Evolutionary conservation across 2,329 filamentous ascomycete species (phyloP).

Genomic region (Trichoderma simmonsii): DNA sequence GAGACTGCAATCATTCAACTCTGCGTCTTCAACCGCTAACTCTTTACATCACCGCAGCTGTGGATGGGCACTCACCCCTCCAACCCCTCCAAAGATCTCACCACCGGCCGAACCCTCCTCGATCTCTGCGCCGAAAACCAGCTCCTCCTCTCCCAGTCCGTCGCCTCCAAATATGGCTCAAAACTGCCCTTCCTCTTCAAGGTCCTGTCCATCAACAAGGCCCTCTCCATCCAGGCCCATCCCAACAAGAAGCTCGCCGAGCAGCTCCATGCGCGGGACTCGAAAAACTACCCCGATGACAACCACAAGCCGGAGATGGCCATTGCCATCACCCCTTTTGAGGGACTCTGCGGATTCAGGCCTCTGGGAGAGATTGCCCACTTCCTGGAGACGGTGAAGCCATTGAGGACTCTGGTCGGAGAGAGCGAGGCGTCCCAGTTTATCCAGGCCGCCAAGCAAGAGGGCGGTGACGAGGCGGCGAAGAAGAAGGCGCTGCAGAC

Average conservation of each 20-base stretch:
- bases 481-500: slow-evolving; percentile 79
- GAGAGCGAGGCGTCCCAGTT: slow-evolving; percentile 59
- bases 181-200: slow-evolving; percentile 98
- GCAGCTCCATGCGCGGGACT: slow-evolving; percentile 77
- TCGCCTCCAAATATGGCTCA: slow-evolving; percentile 70
- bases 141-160: slow-evolving; percentile 69
- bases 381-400: slow-evolving; percentile 61
- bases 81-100: slow-evolving; percentile 85
- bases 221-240: slow-evolving; percentile 94
- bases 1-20: background rate
- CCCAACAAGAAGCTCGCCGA: slow-evolving; percentile 91
- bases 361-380: slow-evolving; percentile 82
- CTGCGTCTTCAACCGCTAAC: background rate
- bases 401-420: slow-evolving; percentile 65
- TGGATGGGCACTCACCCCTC: slow-evolving; percentile 99
- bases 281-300: slow-evolving; percentile 96
- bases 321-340: slow-evolving; percentile 93
- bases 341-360: slow-evolving; percentile 93
- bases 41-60: slow-evolving; percentile 51
- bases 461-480: slow-evolving; percentile 42
- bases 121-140: slow-evolving; percentile 87
- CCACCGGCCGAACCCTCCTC: slow-evolving; percentile 78
- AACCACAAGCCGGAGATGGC: slow-evolving; percentile 99
- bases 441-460: slow-evolving; percentile 44
- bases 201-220: slow-evolving; percentile 92